Percentiles rank a stretch among this genome's conserved stretches.
These are phyloP conservation scores for Viola odorata DNA, from an alignment of 345 rosid species.

Conservation along the genomic window DNA sequence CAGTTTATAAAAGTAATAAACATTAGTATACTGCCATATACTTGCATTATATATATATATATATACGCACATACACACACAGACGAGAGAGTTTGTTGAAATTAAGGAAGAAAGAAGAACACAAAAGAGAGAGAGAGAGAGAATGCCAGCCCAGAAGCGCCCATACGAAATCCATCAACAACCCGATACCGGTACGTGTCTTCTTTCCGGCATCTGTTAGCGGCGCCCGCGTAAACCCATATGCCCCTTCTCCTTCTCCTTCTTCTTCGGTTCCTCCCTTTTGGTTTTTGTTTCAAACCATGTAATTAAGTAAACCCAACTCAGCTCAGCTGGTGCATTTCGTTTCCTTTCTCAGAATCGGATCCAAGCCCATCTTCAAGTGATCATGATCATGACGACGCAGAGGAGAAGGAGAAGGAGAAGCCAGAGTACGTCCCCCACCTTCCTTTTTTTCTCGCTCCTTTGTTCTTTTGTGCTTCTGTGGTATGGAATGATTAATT, in stretches of 20 bases:
- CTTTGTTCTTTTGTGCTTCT: background rate
- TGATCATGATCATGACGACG: conserved; percentile 15
- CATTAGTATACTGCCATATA: background rate
- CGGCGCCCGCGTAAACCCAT: background rate
- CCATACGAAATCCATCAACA: conserved; percentile 7
- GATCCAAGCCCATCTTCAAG: conserved; percentile 41
- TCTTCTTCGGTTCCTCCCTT: conserved; percentile 6
- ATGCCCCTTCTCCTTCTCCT: background rate
- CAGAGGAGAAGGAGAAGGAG: conserved; percentile 30
- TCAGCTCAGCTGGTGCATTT: background rate
- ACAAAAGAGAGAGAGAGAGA: background rate
- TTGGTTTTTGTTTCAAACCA: background rate
- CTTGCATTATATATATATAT: background rate
- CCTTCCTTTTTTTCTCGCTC: conserved; percentile 1
- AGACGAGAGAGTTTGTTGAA: background rate
- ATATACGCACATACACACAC: background rate
- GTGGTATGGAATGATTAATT: background rate
- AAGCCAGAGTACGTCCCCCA: conserved; percentile 26
- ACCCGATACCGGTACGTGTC: background rate
- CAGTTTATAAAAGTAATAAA: no score
- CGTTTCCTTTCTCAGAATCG: conserved; percentile 28
- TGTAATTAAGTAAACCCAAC: background rate
- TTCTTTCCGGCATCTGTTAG: background rate
- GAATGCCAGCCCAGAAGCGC: conserved; percentile 27
- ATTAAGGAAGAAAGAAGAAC: no score